Evolutionary conservation across 257 asterid genomes (phyloP).

Genomic region (Buddleja alternifolia): DNA sequence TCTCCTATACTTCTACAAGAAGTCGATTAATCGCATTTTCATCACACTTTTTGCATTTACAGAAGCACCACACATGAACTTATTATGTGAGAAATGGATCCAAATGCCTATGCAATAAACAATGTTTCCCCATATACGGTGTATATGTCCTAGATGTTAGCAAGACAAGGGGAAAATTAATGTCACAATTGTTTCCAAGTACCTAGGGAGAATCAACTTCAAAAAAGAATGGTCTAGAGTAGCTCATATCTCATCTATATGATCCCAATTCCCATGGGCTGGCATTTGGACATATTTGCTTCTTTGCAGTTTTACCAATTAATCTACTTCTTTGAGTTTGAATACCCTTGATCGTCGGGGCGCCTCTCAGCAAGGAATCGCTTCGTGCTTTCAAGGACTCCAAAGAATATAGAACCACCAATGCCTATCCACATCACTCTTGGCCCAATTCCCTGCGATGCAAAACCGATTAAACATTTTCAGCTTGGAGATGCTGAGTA

Average conservation of each 20-base stretch:
- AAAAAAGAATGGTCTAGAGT: background rate
- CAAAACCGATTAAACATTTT: slow-evolving; percentile 17
- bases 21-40: no score
- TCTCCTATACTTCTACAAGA: no score
- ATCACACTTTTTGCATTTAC: no score
- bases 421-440: slow-evolving; percentile 98
- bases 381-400: slow-evolving; percentile 89
- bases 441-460: slow-evolving; percentile 83
- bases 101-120: background rate
- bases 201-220: slow-evolving; percentile 27
- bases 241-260: slow-evolving; percentile 5
- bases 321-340: slow-evolving; percentile 35
- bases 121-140: background rate
- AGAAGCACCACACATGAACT: no score
- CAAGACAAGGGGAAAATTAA: background rate
- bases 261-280: slow-evolving; percentile 1
- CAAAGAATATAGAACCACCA: slow-evolving; percentile 96
- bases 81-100: no score
- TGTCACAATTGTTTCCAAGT: background rate
- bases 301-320: slow-evolving; percentile 10
- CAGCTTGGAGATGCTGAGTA: background rate
- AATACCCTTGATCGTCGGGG: slow-evolving; percentile 35
- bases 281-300: background rate
- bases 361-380: slow-evolving; percentile 66
- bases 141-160: background rate